phyloP scores from a whole-genome alignment of 495 filamentous ascomycete genomes.

The Jackrogersella multiformis region DNA sequence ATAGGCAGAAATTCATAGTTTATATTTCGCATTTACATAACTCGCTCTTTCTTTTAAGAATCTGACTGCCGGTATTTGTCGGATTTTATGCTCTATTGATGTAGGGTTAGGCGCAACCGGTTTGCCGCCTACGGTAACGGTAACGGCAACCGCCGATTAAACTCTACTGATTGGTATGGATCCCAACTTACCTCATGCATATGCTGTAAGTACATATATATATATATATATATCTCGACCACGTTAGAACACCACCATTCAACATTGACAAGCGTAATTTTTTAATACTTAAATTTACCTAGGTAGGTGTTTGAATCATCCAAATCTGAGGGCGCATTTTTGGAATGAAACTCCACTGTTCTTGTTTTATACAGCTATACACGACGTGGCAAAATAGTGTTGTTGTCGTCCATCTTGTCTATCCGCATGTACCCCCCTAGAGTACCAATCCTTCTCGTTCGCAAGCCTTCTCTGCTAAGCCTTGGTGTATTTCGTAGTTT shows the following conservation, averaged over 20 bases:
- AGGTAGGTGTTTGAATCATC: too few relatives aligned
- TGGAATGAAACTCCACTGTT: conserved; percentile 8
- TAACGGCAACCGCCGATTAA: neutral
- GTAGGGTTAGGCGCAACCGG: neutral
- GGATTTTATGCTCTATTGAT: neutral
- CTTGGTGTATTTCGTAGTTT: conserved; percentile 22
- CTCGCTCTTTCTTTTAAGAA: neutral
- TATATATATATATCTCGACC: too few relatives aligned
- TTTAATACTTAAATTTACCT: too few relatives aligned
- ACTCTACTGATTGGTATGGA: neutral
- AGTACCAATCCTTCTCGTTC: conserved; percentile 27
- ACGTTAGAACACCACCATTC: too few relatives aligned
- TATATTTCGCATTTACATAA: too few relatives aligned
- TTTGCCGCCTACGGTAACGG: too few relatives aligned
- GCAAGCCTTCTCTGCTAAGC: neutral
- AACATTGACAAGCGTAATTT: neutral
- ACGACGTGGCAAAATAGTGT: conserved; percentile 31
- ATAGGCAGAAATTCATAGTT: too few relatives aligned
- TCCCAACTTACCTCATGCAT: neutral
- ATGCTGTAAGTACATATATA: too few relatives aligned
- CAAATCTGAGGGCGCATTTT: neutral
- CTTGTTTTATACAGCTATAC: conserved; percentile 48
- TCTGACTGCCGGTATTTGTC: neutral
- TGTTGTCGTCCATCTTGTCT: conserved; percentile 28
- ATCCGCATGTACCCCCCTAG: conserved; percentile 14